Base-by-base conservation (phyloP, 176 grass and related monocot genomes). In the Ampelocalamus luodianensis region DNA sequence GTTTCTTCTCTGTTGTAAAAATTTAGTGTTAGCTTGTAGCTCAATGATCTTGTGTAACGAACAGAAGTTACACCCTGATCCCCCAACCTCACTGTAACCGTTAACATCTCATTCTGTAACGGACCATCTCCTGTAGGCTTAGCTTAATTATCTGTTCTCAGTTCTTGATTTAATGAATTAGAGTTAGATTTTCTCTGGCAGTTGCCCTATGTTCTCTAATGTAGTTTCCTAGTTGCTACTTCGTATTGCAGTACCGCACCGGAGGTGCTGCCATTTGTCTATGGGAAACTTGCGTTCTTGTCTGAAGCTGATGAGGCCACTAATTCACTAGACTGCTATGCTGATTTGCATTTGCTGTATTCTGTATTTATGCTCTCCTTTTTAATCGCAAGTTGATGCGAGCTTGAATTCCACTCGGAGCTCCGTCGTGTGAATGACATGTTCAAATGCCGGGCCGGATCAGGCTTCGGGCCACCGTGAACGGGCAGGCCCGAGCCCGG, bases 1-100 rank as follows among this genome's bases (percentile, higher is more conserved):
- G 38, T 80, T 72, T 73, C 65, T 78, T 48, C 67, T 44, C 72
- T 85, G 65, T 50, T 91, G 90, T 88, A 91, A 91, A 91, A 91
- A 78, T 15, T 56, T 88, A 88, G 66, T 77, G 77, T 85, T 91
- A 85, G 82, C 50, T 40, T 56, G 81, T 82, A 72, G 82, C 71
- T 85, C 77, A 36, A 78, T 77, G 77, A 69, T 87, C 68, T 67
- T 56, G 74, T 77, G 89, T 81, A 85, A 86, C 75, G 1, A 74
- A 68, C 68, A 85, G 48, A 78, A 55, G 87, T 89, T 85, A 84
- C 82, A 76, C 76, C 56, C 71, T 72, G 71, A 81, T 77, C 71
- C 76, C 44, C 39, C 69, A 78, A 42, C 71, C 65, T 83, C 73
- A 83, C 89, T 88, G 81, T 91, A 81, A 88, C 77, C 59, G 44